Evolutionary conservation across 371 early-diverging fungal genomes (phyloP).

Genomic region (Globomyces sp.): DNA sequence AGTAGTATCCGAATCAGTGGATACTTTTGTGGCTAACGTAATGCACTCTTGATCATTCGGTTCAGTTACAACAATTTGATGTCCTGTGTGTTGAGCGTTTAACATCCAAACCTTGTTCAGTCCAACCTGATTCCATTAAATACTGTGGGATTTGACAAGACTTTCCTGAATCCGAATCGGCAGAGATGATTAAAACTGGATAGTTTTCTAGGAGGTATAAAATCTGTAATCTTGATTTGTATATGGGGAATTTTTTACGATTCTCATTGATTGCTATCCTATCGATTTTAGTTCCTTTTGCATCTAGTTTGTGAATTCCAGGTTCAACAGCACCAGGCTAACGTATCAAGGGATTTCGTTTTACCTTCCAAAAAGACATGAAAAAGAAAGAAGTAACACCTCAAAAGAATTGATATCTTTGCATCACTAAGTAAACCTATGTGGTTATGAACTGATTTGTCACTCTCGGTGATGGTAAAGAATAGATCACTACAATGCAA

Average conservation of each 20-base stretch:
- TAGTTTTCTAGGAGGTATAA: conserved; percentile 84
- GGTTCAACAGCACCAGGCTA: no score
- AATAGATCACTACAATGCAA: no score
- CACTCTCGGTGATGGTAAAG: no score
- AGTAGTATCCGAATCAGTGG: conserved; percentile 96
- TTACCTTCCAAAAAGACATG: no score
- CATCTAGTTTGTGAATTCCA: not conserved
- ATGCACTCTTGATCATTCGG: conserved; percentile 7
- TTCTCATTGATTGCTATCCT: conserved; percentile 5
- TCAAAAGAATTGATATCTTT: no score
- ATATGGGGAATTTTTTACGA: conserved; percentile 6
- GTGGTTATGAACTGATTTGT: no score
- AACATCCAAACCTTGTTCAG: conserved; percentile 69
- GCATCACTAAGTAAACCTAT: no score
- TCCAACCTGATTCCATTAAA: conserved; percentile 84
- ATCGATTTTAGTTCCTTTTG: not conserved
- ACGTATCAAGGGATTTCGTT: no score
- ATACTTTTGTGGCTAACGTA: conserved; percentile 59
- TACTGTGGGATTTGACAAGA: conserved; percentile 99
- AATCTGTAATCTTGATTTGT: conserved; percentile 45
- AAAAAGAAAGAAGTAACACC: no score
- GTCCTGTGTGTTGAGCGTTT: conserved; percentile 11
- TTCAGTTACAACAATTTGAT: conserved; percentile 1
- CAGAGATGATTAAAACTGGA: conserved; percentile 86
- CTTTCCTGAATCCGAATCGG: conserved; percentile 98